Conservation (phyloP, 164 flowering plant genomes). For the Malania oleifera region DNA sequence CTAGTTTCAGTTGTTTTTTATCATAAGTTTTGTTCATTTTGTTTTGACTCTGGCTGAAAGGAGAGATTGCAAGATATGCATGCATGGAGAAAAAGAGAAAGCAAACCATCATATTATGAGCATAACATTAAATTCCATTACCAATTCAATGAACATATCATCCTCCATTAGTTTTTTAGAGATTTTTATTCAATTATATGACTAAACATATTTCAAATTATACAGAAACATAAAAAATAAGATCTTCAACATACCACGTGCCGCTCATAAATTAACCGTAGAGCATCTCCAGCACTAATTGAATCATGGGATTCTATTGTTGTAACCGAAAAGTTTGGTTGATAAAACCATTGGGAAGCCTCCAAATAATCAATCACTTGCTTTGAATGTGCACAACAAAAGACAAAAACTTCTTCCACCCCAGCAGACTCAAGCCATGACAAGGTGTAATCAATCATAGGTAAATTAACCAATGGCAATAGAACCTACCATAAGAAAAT, state of each 20-base stretch:
- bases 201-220: too few species aligned
- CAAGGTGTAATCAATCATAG: slow-evolving; percentile 87
- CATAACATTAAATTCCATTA: too few species aligned
- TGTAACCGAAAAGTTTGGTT: slow-evolving; percentile 57
- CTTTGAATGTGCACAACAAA: slow-evolving; percentile 90
- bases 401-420: slow-evolving; percentile 86
- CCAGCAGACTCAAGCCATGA: slow-evolving; percentile 98
- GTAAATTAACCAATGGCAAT: slow-evolving; percentile 78
- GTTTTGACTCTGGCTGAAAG: too few species aligned
- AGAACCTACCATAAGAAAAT: slow-evolving; percentile 46
- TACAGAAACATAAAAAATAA: neutral
- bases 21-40: too few species aligned
- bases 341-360: slow-evolving; percentile 63
- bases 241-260: slow-evolving; percentile 59
- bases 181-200: too few species aligned
- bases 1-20: too few species aligned
- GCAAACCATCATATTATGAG: too few species aligned
- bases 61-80: too few species aligned
- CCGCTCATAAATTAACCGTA: slow-evolving; percentile 77
- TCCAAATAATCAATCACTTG: slow-evolving; percentile 79
- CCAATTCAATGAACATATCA: too few species aligned
- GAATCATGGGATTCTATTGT: slow-evolving; percentile 80
- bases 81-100: too few species aligned
- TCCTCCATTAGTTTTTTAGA: too few species aligned
- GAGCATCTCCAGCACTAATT: slow-evolving; percentile 90